Evolutionary conservation across 305 asterid genomes (phyloP).

Genomic region (Solanum hybrid): DNA sequence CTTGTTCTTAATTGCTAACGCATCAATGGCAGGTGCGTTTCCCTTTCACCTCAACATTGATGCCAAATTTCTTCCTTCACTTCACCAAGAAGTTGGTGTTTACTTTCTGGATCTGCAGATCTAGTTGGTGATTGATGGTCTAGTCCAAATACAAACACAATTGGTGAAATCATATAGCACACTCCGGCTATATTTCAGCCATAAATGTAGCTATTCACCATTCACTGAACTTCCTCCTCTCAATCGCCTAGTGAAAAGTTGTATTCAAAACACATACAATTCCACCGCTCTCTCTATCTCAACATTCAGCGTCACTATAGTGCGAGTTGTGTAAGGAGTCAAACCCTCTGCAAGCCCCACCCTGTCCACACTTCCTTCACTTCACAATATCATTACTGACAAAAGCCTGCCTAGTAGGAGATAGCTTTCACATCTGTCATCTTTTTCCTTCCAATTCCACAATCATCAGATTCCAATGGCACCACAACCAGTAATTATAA

Average conservation of each 20-base stretch:
- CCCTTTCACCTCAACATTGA: neutral
- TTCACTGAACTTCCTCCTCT: neutral
- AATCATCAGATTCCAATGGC: neutral
- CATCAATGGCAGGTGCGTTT: neutral
- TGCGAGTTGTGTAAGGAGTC: neutral
- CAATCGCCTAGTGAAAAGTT: neutral
- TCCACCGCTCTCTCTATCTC: neutral
- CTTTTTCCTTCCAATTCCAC: neutral
- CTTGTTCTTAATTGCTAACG: neutral
- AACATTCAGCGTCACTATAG: neutral
- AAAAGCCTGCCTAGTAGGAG: neutral
- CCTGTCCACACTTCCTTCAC: neutral
- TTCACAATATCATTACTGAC: neutral
- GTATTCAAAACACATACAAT: neutral
- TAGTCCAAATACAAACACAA: neutral
- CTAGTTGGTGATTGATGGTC: neutral
- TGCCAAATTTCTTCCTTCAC: neutral
- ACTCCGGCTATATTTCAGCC: neutral
- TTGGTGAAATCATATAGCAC: neutral
- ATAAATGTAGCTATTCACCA: neutral
- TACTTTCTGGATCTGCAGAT: neutral
- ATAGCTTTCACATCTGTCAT: neutral
- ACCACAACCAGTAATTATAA: neutral
- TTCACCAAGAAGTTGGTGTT: neutral
- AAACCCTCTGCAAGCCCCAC: neutral